A percentile compares a stretch with the other conserved stretches of the same genome.
Evolutionary conservation across 805 yeast genomes (phyloP).

Genomic region (Candida dajiaensis): DNA sequence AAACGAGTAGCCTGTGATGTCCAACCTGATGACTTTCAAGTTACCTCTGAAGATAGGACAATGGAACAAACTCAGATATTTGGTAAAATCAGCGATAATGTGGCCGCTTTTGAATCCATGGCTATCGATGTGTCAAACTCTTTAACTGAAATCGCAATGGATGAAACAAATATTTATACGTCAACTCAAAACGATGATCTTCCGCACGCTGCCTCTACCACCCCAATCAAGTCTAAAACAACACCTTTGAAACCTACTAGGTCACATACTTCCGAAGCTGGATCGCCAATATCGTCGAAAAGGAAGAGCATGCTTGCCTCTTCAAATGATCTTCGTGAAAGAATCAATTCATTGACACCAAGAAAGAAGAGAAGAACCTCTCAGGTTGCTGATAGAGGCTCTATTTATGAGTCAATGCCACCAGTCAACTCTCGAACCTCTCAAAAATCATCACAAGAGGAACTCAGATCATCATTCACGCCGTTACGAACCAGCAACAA

Average conservation of each 20-base stretch:
- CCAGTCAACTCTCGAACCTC: background rate
- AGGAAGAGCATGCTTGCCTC: slow-evolving; percentile 9
- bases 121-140: background rate
- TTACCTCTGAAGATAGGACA: slow-evolving; percentile 1
- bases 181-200: background rate
- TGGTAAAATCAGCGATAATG: slow-evolving; percentile 4
- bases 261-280: slow-evolving; percentile 26
- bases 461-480: slow-evolving; percentile 19
- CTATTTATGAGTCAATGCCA: background rate
- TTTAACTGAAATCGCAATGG: slow-evolving; percentile 11
- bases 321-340: slow-evolving; percentile 16
- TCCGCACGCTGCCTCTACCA: background rate
- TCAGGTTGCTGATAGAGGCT: background rate
- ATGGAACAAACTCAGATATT: slow-evolving; percentile 17
- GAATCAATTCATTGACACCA: slow-evolving; percentile 23
- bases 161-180: slow-evolving; percentile 10
- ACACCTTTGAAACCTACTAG: slow-evolving; percentile 22
- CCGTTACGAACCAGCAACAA: slow-evolving; percentile 16
- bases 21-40: background rate
- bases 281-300: slow-evolving; percentile 24
- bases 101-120: background rate
- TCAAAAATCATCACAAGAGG: slow-evolving; percentile 6
- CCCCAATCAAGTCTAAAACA: background rate
- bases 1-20: slow-evolving; percentile 1
- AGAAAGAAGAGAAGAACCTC: slow-evolving; percentile 14